A percentile compares a stretch with the other conserved stretches of the same genome.
Evolutionary conservation across 176 grass and related monocot species (phyloP).

Genomic region (Paspalum vaginatum): DNA sequence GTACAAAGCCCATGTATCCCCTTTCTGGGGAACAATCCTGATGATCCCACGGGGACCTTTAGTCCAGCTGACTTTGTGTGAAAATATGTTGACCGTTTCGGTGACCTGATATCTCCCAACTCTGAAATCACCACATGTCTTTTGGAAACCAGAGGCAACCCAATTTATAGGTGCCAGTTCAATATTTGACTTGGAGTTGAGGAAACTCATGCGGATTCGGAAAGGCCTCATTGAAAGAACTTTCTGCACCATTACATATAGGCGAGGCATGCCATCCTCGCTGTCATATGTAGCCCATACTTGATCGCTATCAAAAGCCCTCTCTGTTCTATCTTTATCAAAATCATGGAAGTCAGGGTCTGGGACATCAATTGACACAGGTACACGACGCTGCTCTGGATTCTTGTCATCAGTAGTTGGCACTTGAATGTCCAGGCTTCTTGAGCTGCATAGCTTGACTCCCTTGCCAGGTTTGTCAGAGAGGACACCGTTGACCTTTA

Average conservation of each 20-base stretch:
- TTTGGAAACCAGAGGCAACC: constrained; percentile 78
- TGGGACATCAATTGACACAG: constrained; percentile 85
- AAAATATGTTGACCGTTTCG: constrained; percentile 90
- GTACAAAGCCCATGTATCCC: constrained; percentile 93
- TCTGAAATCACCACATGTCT: constrained; percentile 94
- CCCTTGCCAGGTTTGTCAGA: constrained; percentile 42
- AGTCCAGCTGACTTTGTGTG: constrained; percentile 89
- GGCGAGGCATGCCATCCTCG: constrained; percentile 97
- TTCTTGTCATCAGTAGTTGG: constrained; percentile 40
- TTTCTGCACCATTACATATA: constrained; percentile 93
- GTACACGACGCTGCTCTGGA: constrained; percentile 45
- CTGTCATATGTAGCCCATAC: constrained; percentile 95
- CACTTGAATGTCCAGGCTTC: constrained; percentile 34
- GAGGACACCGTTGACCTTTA: constrained; percentile 38
- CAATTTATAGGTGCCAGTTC: constrained; percentile 81
- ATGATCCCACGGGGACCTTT: constrained; percentile 81
- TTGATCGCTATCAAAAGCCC: constrained; percentile 78
- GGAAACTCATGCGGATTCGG: constrained; percentile 82
- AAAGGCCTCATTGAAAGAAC: constrained; percentile 84
- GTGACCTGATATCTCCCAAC: constrained; percentile 68
- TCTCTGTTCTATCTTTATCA: constrained; percentile 89
- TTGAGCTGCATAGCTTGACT: constrained; percentile 47
- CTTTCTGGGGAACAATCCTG: constrained; percentile 85
- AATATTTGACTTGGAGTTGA: constrained; percentile 74
- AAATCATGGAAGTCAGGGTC: constrained; percentile 97